Evolutionary conservation across 768 basidiomycete genomes (phyloP), one percentile per base, ranked within the genome.

Genomic region (Crepidotus variabilis): DNA sequence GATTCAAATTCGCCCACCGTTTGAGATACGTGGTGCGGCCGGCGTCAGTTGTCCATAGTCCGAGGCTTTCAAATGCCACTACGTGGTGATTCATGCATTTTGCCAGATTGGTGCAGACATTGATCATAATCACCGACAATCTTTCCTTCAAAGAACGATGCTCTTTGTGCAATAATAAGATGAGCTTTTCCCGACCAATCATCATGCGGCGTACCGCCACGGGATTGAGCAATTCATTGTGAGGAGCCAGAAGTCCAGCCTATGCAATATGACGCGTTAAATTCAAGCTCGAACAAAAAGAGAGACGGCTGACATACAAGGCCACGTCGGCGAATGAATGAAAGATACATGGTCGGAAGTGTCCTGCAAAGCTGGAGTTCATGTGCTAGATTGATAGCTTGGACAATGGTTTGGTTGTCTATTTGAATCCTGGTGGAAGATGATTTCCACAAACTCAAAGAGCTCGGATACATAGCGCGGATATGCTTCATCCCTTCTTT

Each of bases 401-500:
- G 13, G 39, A 11, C 14, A 43, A 43, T 43, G 18, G 39, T 43
- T 20, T 43, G 39, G 3, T 43, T 2, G 5, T 43, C 39, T 11
- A 43, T 43, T 11, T 2, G 5, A 43, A 43, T 43, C 14, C 39
- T 5, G 47, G 6, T 8, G 14, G 35, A 6, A n/a, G 23, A 18
- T 6, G 47, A 10, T 8, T 8, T 62, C 59, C 61, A 59, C 58
- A 1, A 28, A 9, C 4, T 56, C 20, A 56, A 47, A 11, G 23
- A 34, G 5, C 32, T 54, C 10, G 61, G 57, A 11, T 56, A 59
- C 16, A 57, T 59, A 2, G n/a, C 6, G 7, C 39, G 54, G 4
- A 63, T 18, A 21, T 51, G 54, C 18, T 32, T 6, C 16, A 60
- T 24, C 1, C 55, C 61, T 47, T 60, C 59, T 14, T 54, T 36